Conservation (phyloP, 2,329 filamentous ascomycete genomes). For the Ascochyta koolunga region DNA sequence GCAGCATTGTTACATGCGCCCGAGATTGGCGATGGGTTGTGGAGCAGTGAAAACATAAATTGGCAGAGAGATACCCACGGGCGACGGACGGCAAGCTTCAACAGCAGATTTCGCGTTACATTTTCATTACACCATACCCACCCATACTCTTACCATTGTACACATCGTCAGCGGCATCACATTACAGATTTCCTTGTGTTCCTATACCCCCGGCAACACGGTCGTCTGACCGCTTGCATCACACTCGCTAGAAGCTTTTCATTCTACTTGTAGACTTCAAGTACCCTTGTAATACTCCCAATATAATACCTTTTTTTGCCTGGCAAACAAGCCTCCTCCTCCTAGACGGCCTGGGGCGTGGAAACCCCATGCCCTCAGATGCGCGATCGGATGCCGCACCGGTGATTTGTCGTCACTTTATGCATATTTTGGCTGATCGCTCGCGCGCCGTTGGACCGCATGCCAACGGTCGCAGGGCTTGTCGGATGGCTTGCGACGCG, state of each 20-base stretch:
- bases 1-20: background rate
- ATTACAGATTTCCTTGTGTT: slow-evolving; percentile 17
- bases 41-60: slow-evolving; percentile 1
- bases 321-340: slow-evolving; percentile 1
- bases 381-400: background rate
- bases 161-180: slow-evolving; percentile 8
- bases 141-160: slow-evolving; percentile 4
- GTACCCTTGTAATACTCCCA: slow-evolving; percentile 17
- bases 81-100: slow-evolving; percentile 2
- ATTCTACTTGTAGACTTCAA: slow-evolving; percentile 20
- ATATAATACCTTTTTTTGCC: slow-evolving; percentile 13
- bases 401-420: slow-evolving; percentile 9
- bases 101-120: slow-evolving; percentile 15
- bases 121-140: slow-evolving; percentile 8
- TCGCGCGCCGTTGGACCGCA: slow-evolving; percentile 10
- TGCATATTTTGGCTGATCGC: slow-evolving; percentile 4
- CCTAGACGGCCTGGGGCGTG: too few species aligned
- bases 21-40: background rate
- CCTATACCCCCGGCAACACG: slow-evolving; percentile 10
- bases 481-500: slow-evolving; percentile 11
- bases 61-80: slow-evolving; percentile 10
- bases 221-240: slow-evolving; percentile 6
- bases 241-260: slow-evolving; percentile 18
- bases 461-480: slow-evolving; percentile 8
- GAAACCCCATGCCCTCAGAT: background rate